These are phyloP conservation scores for Phycomyces blakesleeanus DNA, from an alignment of 192 early-diverging fungal genomes.

Conservation along the genomic window DNA sequence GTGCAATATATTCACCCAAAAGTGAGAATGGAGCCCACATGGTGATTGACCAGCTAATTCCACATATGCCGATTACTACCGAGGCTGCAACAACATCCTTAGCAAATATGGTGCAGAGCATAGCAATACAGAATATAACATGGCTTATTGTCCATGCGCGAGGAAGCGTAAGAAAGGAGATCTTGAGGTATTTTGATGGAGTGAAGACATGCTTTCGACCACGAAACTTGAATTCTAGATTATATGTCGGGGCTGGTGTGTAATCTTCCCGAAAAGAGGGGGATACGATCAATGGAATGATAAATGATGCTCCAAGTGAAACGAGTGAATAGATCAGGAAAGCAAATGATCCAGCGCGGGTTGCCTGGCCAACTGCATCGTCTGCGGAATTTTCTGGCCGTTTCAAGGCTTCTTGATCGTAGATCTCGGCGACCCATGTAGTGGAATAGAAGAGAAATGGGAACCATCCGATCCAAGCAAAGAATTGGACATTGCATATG, in stretches of 20 bases:
- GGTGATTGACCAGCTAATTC: conserved; percentile 82
- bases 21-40: conserved; percentile 95
- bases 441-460: conserved; percentile 89
- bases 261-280: conserved; percentile 6
- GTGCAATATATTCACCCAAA: conserved; percentile 71
- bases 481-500: conserved; percentile 91
- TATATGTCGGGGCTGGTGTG: not conserved
- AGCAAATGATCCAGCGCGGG: conserved; percentile 82
- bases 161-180: conserved; percentile 26
- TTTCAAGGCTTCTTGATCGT: conserved; percentile 22
- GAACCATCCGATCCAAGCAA: conserved; percentile 97
- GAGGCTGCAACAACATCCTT: conserved; percentile 54
- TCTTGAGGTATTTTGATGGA: conserved; percentile 7
- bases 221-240: not conserved
- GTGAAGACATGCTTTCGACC: not conserved
- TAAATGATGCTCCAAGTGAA: conserved; percentile 54
- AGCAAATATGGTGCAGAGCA: conserved; percentile 65
- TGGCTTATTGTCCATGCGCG: conserved; percentile 72
- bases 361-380: conserved; percentile 40
- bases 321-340: conserved; percentile 81
- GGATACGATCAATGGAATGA: conserved; percentile 42
- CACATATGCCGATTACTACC: conserved; percentile 65
- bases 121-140: conserved; percentile 60
- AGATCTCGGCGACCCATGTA: conserved; percentile 55
- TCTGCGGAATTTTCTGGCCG: not conserved